Evolutionary conservation across 345 rosid species (phyloP), one percentile per base, ranked within the genome.

Genomic region (Syzygium aromaticum): DNA sequence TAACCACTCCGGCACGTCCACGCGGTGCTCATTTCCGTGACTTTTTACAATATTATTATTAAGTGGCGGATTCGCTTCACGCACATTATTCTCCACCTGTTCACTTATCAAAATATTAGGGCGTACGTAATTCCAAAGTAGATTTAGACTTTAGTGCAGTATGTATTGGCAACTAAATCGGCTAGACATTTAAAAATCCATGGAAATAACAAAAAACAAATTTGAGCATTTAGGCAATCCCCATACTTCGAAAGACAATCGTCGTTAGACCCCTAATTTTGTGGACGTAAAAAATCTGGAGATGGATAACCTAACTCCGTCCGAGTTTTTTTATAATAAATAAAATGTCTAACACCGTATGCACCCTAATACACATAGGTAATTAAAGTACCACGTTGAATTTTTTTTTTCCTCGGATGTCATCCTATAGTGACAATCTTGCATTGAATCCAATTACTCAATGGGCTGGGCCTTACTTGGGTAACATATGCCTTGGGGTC

Each of bases 1-100:
- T 94, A 95, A 95, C 98, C 98, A 94, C 97, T 95, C 96, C 95
- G 98, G 95, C 97, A 94, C 95, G 95, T 89, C 94, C 98, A 95
- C 94, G 0, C 6, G 1, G 11, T 1, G 3, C n/a, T 25, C 7
- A 6, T 6, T 43, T 43, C 46, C 1, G 1, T 43, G 7, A 43
- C 46, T 43, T 43, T 43, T 43, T 6, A 43, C 7, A 5, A 1
- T 43, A 43, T 43, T 43, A 43, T 43, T 43, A 43, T 43, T 43
- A 4, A 43, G 7, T 43, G 3, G 19, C 1, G 1, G 14, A 59
- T n/a, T 59, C 64, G 64, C 64, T n/a, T 14, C 38, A 61, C 19
- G 14, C 73, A n/a, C 73, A 61, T 61, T 61, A 17, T 61, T 61
- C 73, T n/a, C 33, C 19, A 1, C 9, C 21, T 61, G 73, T 61